phyloP scores from a whole-genome alignment of 2,329 filamentous ascomycete genomes.

The Aspergillus transmontanensis region DNA sequence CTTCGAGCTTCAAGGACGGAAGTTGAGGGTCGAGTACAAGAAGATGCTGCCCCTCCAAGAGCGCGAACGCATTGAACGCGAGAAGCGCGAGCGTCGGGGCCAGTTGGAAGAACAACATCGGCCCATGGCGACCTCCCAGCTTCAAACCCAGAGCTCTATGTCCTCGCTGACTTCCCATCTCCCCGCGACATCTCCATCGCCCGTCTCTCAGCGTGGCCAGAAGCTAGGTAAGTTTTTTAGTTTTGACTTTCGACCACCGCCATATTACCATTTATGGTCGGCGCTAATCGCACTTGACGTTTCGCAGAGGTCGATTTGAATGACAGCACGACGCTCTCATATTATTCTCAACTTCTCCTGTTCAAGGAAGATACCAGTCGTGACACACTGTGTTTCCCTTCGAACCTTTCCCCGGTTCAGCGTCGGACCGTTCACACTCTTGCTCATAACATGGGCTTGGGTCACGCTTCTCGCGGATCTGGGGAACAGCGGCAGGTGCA shows the following conservation, averaged over 20 bases:
- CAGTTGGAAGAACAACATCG: constrained; percentile 97
- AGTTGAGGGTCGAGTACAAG: constrained; percentile 96
- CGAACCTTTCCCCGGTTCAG: constrained; percentile 77
- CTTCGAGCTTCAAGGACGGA: constrained; percentile 90
- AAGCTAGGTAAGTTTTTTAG: constrained; percentile 37
- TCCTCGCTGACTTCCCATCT: constrained; percentile 72
- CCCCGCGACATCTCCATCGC: constrained; percentile 66
- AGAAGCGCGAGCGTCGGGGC: constrained; percentile 93
- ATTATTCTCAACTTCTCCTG: constrained; percentile 85
- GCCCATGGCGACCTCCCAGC: constrained; percentile 63
- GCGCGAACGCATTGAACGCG: constrained; percentile 91
- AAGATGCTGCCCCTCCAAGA: constrained; percentile 97
- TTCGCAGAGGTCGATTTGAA: constrained; percentile 80
- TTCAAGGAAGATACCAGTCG: constrained; percentile 80
- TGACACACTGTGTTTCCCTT: constrained; percentile 82
- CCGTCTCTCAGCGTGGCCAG: constrained; percentile 59
- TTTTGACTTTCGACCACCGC: constrained; percentile 1
- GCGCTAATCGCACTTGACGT: constrained; percentile 18
- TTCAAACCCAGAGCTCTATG: constrained; percentile 84
- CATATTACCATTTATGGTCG: background rate
- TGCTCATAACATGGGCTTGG: constrained; percentile 90
- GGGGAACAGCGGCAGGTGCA: constrained; percentile 88
- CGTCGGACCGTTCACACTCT: constrained; percentile 90
- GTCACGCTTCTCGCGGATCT: constrained; percentile 85
- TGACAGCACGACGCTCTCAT: constrained; percentile 81